phyloP scores from a whole-genome alignment of 768 basidiomycete species.

The Mycena albidolilacea region DNA sequence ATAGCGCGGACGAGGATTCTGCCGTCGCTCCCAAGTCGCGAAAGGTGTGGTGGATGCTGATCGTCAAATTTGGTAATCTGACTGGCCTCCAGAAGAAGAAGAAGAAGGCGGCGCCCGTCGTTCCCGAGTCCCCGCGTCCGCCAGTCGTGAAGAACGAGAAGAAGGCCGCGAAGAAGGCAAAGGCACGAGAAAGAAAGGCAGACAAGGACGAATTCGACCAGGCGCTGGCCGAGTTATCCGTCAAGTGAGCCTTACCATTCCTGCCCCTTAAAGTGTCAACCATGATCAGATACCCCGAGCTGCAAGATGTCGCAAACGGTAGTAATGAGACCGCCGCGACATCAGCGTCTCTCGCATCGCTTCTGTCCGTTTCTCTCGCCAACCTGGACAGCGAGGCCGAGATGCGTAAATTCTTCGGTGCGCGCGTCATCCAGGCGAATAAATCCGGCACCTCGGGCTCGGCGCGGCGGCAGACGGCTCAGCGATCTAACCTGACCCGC shows the following conservation, averaged over 20 bases:
- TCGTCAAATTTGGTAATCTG: neutral
- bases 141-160: slow-evolving; percentile 59
- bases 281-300: slow-evolving; percentile 65
- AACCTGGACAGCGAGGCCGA: slow-evolving; percentile 93
- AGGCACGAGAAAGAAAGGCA: slow-evolving; percentile 75
- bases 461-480: slow-evolving; percentile 58
- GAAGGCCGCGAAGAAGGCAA: slow-evolving; percentile 75
- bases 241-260: slow-evolving; percentile 66
- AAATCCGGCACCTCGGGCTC: slow-evolving; percentile 56
- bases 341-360: slow-evolving; percentile 58
- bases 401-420: slow-evolving; percentile 94
- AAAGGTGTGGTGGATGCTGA: slow-evolving; percentile 50
- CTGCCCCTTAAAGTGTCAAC: slow-evolving; percentile 1
- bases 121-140: slow-evolving; percentile 24
- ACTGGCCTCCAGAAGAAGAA: slow-evolving; percentile 59
- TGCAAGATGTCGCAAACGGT: slow-evolving; percentile 55
- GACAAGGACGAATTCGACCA: slow-evolving; percentile 86
- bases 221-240: slow-evolving; percentile 86
- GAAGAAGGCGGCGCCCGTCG: slow-evolving; percentile 45
- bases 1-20: slow-evolving; percentile 48
- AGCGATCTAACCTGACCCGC: slow-evolving; percentile 82
- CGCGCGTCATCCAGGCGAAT: slow-evolving; percentile 84
- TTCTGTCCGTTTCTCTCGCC: slow-evolving; percentile 85
- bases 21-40: slow-evolving; percentile 50
- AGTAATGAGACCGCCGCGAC: slow-evolving; percentile 40